Conservation (phyloP, 2,329 filamentous ascomycete species). For the Fusarium abutilonis region DNA sequence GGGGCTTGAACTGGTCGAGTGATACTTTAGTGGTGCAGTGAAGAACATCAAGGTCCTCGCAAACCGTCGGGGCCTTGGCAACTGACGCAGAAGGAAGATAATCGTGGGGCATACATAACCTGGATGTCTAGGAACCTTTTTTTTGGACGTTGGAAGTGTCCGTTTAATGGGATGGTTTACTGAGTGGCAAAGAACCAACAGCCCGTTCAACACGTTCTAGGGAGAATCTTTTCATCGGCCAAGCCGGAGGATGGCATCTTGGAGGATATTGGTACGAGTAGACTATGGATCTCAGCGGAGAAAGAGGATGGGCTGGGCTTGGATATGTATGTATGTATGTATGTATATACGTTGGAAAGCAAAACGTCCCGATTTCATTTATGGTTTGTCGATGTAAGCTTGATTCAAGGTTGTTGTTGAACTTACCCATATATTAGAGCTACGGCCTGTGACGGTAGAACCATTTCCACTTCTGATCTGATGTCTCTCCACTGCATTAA, state of each 20-base stretch:
- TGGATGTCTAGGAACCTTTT: constrained; percentile 16
- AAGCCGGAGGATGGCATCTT: background rate
- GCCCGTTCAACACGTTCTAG: background rate
- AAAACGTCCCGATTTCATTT: constrained; percentile 9
- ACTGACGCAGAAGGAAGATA: background rate
- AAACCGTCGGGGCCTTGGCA: background rate
- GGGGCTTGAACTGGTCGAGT: constrained; percentile 5
- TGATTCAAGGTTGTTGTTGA: constrained; percentile 13
- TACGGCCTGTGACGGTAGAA: background rate
- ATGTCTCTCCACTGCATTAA: constrained; percentile 1
- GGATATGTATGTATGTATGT: background rate
- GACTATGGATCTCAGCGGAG: constrained; percentile 10
- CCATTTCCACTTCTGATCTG: background rate
- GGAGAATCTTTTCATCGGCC: background rate
- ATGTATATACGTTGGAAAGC: constrained; percentile 4
- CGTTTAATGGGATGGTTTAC: background rate
- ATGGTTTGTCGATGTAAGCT: constrained; percentile 12
- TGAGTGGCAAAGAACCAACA: constrained; percentile 5
- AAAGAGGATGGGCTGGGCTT: background rate
- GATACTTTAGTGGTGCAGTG: background rate
- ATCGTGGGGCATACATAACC: constrained; percentile 20
- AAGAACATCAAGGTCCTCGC: constrained; percentile 38
- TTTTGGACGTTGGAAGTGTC: background rate
- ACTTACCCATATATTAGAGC: background rate
- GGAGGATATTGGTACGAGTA: background rate